Percentiles rank a stretch among this genome's conserved stretches.
Evolutionary conservation across 1,139 yeast species (phyloP).

Genomic region (Nakaseomyces glabratus): DNA sequence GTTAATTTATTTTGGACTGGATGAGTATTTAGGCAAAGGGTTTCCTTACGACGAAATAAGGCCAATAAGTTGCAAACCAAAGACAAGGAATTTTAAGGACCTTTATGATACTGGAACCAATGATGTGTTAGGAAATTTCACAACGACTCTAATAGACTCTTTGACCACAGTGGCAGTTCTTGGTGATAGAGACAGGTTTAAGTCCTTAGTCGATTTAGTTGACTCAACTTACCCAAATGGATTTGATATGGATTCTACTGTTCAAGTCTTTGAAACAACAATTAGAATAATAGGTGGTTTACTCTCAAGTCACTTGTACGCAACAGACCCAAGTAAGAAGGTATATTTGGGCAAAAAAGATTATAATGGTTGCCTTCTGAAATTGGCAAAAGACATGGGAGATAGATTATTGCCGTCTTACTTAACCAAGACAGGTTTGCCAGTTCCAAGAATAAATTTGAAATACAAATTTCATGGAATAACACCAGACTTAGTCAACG

Average conservation of each 20-base stretch:
- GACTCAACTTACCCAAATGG: conserved; percentile 29
- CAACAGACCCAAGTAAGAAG: conserved; percentile 43
- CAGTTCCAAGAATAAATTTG: conserved; percentile 60
- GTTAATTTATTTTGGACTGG: conserved; percentile 70
- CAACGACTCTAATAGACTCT: conserved; percentile 70
- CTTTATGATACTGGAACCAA: conserved; percentile 51
- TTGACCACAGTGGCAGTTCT: conserved; percentile 70
- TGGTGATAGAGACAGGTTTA: conserved; percentile 53
- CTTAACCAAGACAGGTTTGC: conserved; percentile 49
- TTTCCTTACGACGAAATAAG: conserved; percentile 78
- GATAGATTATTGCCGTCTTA: conserved; percentile 58
- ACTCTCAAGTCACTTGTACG: conserved; percentile 66
- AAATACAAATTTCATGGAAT: background rate
- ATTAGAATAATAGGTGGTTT: conserved; percentile 76
- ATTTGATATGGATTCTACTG: conserved; percentile 60
- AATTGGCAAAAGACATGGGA: conserved; percentile 66
- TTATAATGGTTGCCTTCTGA: conserved; percentile 63
- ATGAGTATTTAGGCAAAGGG: conserved; percentile 58
- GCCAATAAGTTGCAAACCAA: conserved; percentile 64
- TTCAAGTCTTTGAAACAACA: conserved; percentile 78
- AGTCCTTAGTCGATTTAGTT: conserved; percentile 41
- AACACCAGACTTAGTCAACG: background rate
- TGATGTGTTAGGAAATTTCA: conserved; percentile 79
- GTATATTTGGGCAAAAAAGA: conserved; percentile 37
- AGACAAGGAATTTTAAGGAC: conserved; percentile 53